These are phyloP conservation scores for Peronospora destructor DNA, from an alignment of 352 stramenopile species.

Conservation along the genomic window DNA sequence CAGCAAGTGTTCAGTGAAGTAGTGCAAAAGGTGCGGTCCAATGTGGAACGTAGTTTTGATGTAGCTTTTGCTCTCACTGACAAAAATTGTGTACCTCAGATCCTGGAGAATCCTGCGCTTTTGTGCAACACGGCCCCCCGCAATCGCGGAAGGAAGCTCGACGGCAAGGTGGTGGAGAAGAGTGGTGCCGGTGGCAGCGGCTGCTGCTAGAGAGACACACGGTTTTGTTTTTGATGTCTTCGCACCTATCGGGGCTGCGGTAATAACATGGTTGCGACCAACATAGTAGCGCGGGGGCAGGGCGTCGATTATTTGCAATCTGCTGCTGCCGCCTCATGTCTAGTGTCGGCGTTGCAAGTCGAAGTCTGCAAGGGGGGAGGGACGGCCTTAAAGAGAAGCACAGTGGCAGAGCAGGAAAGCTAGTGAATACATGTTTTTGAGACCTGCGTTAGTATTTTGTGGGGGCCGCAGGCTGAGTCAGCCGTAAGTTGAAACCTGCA, in stretches of 20 bases:
- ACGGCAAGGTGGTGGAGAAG: constrained; percentile 58
- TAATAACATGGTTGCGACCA: constrained; percentile 4
- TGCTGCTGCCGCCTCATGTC: constrained; percentile 7
- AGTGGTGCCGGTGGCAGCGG: constrained; percentile 43
- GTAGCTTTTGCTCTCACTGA: constrained; percentile 5
- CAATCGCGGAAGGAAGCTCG: constrained; percentile 51
- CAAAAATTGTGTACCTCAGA: constrained; percentile 33
- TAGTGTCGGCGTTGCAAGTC: constrained; percentile 1
- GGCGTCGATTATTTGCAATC: constrained; percentile 8
- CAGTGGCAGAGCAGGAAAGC: constrained; percentile 10
- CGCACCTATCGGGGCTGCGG: constrained; percentile 2
- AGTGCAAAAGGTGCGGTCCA: constrained; percentile 89
- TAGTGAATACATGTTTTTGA: constrained; percentile 24
- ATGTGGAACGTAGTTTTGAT: not conserved
- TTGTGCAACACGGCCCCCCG: constrained; percentile 83
- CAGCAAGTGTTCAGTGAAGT: constrained; percentile 97
- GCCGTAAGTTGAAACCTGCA: not conserved
- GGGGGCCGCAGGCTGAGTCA: not conserved
- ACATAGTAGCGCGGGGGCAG: constrained; percentile 4
- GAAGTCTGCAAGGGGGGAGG: constrained; percentile 3
- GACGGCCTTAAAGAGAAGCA: constrained; percentile 5
- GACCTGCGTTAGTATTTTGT: constrained; percentile 11
- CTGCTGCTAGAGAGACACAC: constrained; percentile 36
- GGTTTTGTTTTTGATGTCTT: constrained; percentile 25
- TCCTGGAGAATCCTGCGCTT: constrained; percentile 86